Evolutionary conservation across 179 eudicot species (phyloP).

Genomic region (Carnegiea gigantea): DNA sequence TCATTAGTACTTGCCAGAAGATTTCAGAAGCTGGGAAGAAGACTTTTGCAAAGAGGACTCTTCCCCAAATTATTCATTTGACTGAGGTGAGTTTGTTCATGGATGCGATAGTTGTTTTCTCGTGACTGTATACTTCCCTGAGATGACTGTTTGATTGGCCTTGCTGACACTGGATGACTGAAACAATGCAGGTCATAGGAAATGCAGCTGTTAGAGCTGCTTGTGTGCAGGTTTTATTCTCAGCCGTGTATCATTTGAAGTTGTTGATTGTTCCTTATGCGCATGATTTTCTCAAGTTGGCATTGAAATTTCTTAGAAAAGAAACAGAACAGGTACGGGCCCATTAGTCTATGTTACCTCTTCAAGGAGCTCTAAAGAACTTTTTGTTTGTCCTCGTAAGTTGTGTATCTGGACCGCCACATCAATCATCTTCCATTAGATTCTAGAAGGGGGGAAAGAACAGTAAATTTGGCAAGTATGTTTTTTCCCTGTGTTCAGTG

Average conservation of each 20-base stretch:
- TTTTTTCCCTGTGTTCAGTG: not conserved
- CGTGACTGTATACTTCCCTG: not conserved
- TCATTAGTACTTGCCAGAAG: conserved; percentile 81
- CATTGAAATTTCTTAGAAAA: conserved; percentile 49
- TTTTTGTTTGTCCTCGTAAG: no score
- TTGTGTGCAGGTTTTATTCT: conserved; percentile 62
- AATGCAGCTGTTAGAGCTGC: conserved; percentile 64
- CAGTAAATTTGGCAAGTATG: not conserved
- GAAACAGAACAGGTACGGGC: conserved; percentile 54
- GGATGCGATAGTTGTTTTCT: not conserved
- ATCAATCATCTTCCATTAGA: no score
- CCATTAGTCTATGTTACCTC: no score
- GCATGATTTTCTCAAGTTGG: conserved; percentile 46
- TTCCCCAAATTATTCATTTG: conserved; percentile 48
- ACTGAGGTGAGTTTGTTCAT: conserved; percentile 38
- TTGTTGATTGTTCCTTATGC: conserved; percentile 50
- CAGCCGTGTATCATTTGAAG: conserved; percentile 61
- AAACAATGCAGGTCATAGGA: conserved; percentile 34
- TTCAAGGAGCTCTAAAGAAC: no score
- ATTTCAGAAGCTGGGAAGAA: conserved; percentile 54
- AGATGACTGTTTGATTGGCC: not conserved
- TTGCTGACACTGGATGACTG: not conserved
- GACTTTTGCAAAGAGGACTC: conserved; percentile 44
- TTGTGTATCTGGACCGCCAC: no score
- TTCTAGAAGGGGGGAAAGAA: no score